Evolutionary conservation across 148 eudicot species (phyloP).

Genomic region (Pharnaceum exiguum): DNA sequence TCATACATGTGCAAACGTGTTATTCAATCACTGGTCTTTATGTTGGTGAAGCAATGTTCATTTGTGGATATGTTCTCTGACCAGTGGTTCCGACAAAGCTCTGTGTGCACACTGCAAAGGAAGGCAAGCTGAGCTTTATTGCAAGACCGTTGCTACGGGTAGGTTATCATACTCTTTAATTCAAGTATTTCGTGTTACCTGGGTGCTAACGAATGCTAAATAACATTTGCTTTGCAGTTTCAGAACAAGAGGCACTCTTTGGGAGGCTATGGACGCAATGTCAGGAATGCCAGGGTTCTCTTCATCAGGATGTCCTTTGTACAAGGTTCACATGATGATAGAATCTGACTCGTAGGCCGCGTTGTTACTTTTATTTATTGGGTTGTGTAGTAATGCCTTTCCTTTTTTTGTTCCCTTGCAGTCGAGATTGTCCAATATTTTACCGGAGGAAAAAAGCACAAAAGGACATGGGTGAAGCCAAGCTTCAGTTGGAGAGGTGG

Average conservation of each 20-base stretch:
- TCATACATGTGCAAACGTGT: too few species aligned
- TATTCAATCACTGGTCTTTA: too few species aligned
- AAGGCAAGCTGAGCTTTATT: slow-evolving; percentile 97
- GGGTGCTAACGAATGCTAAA: slow-evolving; percentile 6
- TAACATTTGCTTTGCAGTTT: slow-evolving; percentile 45
- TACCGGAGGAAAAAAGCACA: slow-evolving; percentile 98
- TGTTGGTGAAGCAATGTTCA: not conserved
- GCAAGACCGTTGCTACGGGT: slow-evolving; percentile 87
- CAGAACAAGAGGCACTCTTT: slow-evolving; percentile 85
- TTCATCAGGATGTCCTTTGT: slow-evolving; percentile 98
- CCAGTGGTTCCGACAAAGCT: slow-evolving; percentile 64
- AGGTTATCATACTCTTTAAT: slow-evolving; percentile 7
- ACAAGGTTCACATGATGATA: slow-evolving; percentile 56
- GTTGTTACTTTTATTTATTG: slow-evolving; percentile 1
- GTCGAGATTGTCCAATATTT: slow-evolving; percentile 98
- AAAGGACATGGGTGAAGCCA: slow-evolving; percentile 98
- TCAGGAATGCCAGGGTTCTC: slow-evolving; percentile 99
- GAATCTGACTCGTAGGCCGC: not conserved
- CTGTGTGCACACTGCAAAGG: slow-evolving; percentile 94
- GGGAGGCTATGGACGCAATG: slow-evolving; percentile 99
- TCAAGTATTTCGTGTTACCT: not conserved
- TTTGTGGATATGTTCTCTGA: slow-evolving; percentile 11
- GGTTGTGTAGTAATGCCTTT: not conserved
- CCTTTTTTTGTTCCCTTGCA: slow-evolving; percentile 19
- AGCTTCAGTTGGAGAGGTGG: slow-evolving; percentile 87